Evolutionary conservation across 805 yeast genomes (phyloP), one percentile per base, ranked within the genome.

Genomic region (Candida dajiaensis): DNA sequence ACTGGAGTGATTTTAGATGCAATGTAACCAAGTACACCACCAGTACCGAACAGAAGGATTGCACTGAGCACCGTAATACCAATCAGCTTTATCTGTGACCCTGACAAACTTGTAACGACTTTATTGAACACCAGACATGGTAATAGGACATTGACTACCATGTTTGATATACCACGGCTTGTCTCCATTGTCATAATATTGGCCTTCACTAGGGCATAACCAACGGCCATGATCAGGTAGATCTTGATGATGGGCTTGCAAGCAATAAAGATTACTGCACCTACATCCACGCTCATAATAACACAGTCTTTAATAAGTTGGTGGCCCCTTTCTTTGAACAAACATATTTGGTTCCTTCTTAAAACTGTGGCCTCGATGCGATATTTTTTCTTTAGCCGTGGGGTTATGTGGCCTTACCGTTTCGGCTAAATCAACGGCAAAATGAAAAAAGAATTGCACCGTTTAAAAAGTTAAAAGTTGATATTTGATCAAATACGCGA

Each of bases 121-220:
- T 77, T 78, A 50, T 70, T 67, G 62, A 79, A 80, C 19, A 71
- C 70, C 60, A 80, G 68, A 50, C 77, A 71, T 4, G 85, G 85
- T 55, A 76, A 59, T 22, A 79, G 65, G 3, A 76, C 76, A 19
- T 71, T 65, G n/a, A 80, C 77, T 5, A 78, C 71, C 43, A 76
- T 66, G 49, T 77, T 78, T 20, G 55, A 79, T n/a, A 59, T 69
- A 41, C 78, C 80, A 50, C 81, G 55, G 42, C 77, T 67, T 13
- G 83, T 77, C 25, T 80, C 70, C 36, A 77, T 81, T 1, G 77
- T 61, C 5, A 79, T 18, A 65, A 61, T 42, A 65, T 69, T 21
- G 11, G 40, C n/a, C 45, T 53, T 55, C 12, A 53, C 59, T 13
- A 55, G 46, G 0, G 38, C 3, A 47, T 45, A 56, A 2, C 63